Evolutionary conservation across 176 grass and related monocot genomes (phyloP).

Genomic region (Cenchrus americanus): DNA sequence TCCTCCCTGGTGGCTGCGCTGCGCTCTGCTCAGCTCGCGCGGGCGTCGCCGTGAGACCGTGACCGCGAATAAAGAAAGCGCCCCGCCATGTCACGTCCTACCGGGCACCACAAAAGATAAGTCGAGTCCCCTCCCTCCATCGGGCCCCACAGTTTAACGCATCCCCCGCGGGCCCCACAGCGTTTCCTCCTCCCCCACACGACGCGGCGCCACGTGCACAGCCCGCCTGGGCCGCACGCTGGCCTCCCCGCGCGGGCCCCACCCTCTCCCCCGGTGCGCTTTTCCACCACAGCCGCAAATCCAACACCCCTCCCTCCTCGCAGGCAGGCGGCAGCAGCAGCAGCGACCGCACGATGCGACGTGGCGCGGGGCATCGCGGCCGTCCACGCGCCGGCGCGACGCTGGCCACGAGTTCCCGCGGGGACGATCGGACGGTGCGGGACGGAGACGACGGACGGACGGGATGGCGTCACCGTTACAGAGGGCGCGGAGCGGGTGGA

Average conservation of each 20-base stretch:
- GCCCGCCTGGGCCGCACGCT: background rate
- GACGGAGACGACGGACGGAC: background rate
- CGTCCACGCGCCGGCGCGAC: background rate
- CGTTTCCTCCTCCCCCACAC: background rate
- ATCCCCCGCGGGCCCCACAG: background rate
- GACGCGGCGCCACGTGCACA: background rate
- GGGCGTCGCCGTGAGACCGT: background rate
- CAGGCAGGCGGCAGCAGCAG: background rate
- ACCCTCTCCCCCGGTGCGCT: slow-evolving; percentile 33
- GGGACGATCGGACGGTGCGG: slow-evolving; percentile 17
- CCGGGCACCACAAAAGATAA: slow-evolving; percentile 28
- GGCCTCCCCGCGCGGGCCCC: slow-evolving; percentile 18
- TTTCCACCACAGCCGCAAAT: slow-evolving; percentile 62
- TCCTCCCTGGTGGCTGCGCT: background rate
- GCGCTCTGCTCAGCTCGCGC: background rate
- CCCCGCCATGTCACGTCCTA: slow-evolving; percentile 36
- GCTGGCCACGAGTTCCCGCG: slow-evolving; percentile 43
- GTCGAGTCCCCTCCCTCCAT: background rate
- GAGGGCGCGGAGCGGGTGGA: background rate
- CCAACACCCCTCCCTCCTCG: background rate
- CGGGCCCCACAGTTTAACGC: background rate
- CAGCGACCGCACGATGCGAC: background rate
- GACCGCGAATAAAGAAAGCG: slow-evolving; percentile 33
- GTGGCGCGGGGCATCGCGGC: background rate
- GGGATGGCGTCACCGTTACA: background rate